phyloP scores from a whole-genome alignment of 768 basidiomycete genomes.

The Trametes maxima region DNA sequence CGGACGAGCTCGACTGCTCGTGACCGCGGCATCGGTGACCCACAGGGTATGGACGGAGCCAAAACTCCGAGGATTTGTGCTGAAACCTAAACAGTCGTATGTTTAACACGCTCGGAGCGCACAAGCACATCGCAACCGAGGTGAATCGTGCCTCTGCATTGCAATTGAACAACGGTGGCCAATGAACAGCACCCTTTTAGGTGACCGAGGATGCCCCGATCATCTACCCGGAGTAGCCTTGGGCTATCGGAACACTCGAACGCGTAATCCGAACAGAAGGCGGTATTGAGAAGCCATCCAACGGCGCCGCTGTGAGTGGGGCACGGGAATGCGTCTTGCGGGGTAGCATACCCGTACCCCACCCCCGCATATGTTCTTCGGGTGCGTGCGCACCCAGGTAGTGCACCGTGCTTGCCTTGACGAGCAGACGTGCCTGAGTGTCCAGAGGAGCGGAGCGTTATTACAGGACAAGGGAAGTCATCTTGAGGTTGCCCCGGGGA shows the following conservation, averaged over 20 bases:
- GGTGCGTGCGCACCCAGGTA: background rate
- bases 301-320: background rate
- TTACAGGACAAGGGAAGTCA: too few relatives aligned
- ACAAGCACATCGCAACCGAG: background rate
- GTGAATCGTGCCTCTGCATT: slow-evolving; percentile 1
- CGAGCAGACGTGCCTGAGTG: too few relatives aligned
- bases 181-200: slow-evolving; percentile 8
- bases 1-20: slow-evolving; percentile 27
- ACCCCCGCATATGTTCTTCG: slow-evolving; percentile 11
- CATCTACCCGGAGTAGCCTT: slow-evolving; percentile 15
- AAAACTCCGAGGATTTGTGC: slow-evolving; percentile 22
- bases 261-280: background rate
- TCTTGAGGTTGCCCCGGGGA: too few relatives aligned
- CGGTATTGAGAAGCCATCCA: background rate
- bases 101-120: background rate
- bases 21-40: slow-evolving; percentile 20
- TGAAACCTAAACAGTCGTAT: background rate
- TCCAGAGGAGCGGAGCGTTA: too few relatives aligned
- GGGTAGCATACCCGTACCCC: slow-evolving; percentile 18
- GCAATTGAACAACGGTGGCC: background rate
- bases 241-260: background rate
- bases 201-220: slow-evolving; percentile 23
- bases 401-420: too few relatives aligned
- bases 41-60: background rate
- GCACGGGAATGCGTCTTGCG: background rate